Evolutionary conservation across 306 rosid species (phyloP).

Genomic region (Cucurbita moschata): DNA sequence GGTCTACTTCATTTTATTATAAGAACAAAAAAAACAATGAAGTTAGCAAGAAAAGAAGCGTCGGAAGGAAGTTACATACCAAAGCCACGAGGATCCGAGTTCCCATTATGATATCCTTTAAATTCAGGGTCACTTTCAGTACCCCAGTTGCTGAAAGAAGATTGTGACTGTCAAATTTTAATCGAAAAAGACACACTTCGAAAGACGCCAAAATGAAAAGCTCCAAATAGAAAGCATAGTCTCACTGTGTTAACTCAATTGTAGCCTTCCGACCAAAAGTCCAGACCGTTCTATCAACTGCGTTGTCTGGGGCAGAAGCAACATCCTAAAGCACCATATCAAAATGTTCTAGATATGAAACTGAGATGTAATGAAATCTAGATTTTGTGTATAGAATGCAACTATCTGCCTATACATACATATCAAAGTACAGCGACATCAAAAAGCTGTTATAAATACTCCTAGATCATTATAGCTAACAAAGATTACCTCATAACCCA

Average conservation of each 20-base stretch:
- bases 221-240: background rate
- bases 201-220: background rate
- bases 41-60: background rate
- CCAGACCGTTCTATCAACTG: constrained; percentile 77
- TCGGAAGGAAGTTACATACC: constrained; percentile 20
- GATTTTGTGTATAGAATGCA: background rate
- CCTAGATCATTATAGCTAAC: background rate
- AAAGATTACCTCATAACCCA: constrained; percentile 77
- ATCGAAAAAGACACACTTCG: background rate
- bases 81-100: constrained; percentile 94
- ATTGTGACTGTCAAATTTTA: constrained; percentile 4
- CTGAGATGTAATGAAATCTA: background rate
- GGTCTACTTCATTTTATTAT: background rate
- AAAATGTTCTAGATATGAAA: background rate
- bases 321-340: constrained; percentile 30
- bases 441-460: background rate
- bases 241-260: constrained; percentile 87
- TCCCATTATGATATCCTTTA: constrained; percentile 97
- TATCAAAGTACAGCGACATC: constrained; percentile 3
- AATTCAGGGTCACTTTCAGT: constrained; percentile 94
- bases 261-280: constrained; percentile 82
- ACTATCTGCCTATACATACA: background rate
- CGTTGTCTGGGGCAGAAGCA: constrained; percentile 41
- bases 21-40: background rate
- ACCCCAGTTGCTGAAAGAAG: constrained; percentile 76